A percentile compares a stretch with the other conserved stretches of the same genome.
These are phyloP conservation scores for Boletus reticulatus DNA, from an alignment of 768 basidiomycete species.

Conservation along the genomic window DNA sequence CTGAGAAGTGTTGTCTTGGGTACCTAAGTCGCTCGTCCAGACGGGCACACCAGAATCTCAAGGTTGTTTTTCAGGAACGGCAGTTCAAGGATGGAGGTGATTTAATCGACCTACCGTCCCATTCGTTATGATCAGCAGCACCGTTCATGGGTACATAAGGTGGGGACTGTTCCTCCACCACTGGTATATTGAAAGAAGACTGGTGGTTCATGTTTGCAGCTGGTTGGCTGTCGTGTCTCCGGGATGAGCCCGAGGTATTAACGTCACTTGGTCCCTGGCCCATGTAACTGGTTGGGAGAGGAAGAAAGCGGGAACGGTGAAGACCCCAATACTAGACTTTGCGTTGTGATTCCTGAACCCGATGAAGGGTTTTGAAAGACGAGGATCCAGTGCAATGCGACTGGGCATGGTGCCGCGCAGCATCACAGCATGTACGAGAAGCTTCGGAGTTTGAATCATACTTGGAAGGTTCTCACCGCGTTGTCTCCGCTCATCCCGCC, in stretches of 20 bases:
- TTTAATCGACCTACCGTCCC: not conserved
- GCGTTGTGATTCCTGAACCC: no score
- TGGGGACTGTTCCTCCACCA: not conserved
- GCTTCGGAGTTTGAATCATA: no score
- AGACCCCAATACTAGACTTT: not conserved
- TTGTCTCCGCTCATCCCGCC: no score
- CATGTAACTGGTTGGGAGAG: not conserved
- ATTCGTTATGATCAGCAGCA: not conserved
- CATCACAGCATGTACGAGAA: no score
- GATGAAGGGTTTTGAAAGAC: no score
- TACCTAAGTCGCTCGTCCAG: no score
- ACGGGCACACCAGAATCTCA: not conserved
- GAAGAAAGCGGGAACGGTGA: no score
- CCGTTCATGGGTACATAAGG: not conserved
- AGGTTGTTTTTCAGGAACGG: not conserved
- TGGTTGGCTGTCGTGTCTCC: not conserved
- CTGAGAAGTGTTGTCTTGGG: not conserved
- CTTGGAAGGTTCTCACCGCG: no score
- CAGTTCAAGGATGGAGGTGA: not conserved
- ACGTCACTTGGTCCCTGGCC: not conserved
- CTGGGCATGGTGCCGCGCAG: no score
- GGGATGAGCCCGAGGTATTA: not conserved
- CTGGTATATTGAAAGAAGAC: not conserved
- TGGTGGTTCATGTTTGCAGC: not conserved
- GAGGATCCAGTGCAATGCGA: no score